Conservation (phyloP, 768 basidiomycete species). For the Megacollybia marginata region DNA sequence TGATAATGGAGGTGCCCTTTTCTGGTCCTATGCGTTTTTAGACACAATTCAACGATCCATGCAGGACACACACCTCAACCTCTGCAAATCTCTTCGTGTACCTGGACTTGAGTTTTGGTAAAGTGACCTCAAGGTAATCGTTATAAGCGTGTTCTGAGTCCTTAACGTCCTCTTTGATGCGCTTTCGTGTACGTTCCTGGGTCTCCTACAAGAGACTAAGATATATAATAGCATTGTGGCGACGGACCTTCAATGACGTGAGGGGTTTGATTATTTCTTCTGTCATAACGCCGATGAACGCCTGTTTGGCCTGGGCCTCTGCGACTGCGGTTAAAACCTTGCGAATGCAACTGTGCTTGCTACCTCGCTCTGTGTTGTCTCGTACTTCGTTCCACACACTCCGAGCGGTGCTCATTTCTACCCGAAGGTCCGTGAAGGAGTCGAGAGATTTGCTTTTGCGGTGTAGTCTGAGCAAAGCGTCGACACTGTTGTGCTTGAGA, state of each 20-base stretch:
- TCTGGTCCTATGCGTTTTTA: constrained; percentile 50
- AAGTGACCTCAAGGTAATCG: constrained; percentile 72
- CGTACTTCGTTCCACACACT: constrained; percentile 79
- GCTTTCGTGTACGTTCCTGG: constrained; percentile 86
- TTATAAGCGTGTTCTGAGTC: constrained; percentile 68
- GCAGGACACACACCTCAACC: constrained; percentile 54
- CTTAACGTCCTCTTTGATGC: constrained; percentile 88
- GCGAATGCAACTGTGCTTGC: constrained; percentile 9
- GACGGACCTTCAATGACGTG: constrained; percentile 52
- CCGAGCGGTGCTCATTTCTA: constrained; percentile 55
- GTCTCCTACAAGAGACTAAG: constrained; percentile 50
- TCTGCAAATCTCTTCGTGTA: constrained; percentile 85
- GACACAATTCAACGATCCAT: background rate
- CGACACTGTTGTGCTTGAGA: constrained; percentile 40
- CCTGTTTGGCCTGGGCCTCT: constrained; percentile 81
- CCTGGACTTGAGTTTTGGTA: constrained; percentile 72
- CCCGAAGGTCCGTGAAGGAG: constrained; percentile 62
- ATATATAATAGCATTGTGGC: background rate
- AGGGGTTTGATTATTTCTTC: constrained; percentile 71
- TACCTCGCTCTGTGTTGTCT: constrained; percentile 81
- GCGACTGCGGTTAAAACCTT: constrained; percentile 4
- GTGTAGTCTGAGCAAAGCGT: constrained; percentile 67
- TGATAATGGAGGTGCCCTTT: constrained; percentile 27
- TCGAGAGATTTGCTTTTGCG: constrained; percentile 66
- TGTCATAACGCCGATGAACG: constrained; percentile 65